phyloP scores from a whole-genome alignment of 495 filamentous ascomycete species.

The Durotheca rogersii region DNA sequence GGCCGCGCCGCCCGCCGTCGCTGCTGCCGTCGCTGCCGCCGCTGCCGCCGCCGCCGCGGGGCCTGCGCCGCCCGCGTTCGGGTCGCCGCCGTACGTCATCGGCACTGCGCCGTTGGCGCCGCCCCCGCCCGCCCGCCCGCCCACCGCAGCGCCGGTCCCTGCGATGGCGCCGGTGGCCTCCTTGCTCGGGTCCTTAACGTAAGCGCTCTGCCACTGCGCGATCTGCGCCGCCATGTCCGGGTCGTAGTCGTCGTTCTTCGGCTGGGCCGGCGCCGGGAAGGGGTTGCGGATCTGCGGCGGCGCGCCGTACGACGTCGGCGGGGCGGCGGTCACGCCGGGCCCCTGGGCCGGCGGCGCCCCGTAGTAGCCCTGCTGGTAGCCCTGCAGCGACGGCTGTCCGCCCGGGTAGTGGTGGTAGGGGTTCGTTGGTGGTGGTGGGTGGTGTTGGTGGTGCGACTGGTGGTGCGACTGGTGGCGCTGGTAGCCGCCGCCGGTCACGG shows the following conservation, averaged over 20 bases:
- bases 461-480: constrained; percentile 36
- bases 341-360: constrained; percentile 45
- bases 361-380: constrained; percentile 50
- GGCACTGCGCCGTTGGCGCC: constrained; percentile 8
- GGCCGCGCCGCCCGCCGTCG: constrained; percentile 41
- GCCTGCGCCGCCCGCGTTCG: constrained; percentile 35
- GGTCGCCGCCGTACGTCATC: constrained; percentile 27
- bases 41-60: constrained; percentile 42
- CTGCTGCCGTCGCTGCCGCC: constrained; percentile 47
- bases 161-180: constrained; percentile 22
- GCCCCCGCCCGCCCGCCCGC: constrained; percentile 16
- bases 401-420: constrained; percentile 40
- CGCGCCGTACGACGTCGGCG: constrained; percentile 46
- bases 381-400: constrained; percentile 33
- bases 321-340: constrained; percentile 27
- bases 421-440: constrained; percentile 18
- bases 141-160: constrained; percentile 31
- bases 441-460: constrained; percentile 19
- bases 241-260: constrained; percentile 55
- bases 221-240: constrained; percentile 90
- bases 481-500: constrained; percentile 35
- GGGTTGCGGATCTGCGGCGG: constrained; percentile 83
- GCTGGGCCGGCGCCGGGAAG: constrained; percentile 65
- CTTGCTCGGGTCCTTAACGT: constrained; percentile 57
- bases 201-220: constrained; percentile 95